Base-by-base conservation (phyloP, 1,284 basidiomycete species). In the Fomitopsis palustris region DNA sequence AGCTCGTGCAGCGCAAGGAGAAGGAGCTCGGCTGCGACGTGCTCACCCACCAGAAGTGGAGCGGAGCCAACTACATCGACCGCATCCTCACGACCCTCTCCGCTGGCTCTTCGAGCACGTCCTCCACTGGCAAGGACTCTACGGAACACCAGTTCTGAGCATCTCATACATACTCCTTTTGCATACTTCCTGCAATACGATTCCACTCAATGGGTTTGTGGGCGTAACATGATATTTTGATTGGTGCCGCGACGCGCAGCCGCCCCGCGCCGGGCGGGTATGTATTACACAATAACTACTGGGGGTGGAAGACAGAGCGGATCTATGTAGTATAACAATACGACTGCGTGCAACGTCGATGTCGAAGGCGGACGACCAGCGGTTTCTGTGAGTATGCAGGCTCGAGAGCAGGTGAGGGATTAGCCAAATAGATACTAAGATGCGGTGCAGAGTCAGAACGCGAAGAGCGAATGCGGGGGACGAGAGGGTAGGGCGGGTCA, bases 11-110 rank as follows among this genome's bases (percentile, higher is more conserved):
- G 73, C 80, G 87, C 62, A 93, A 90, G 74, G 95, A 98, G 75
- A 88, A 91, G 71, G 93, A 92, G 67, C 86, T 96, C 53, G 92
- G 93, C 33, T 94, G 92, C 66, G 95, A 98, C 72, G 94, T 98
- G 43, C 79, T 97, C 57, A 95, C 90, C 1, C 92, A 95, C 74
- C 92, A 95, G 75, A 93, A 93, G 78, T 95, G 93, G 88, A 93
- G 90, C 63, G 93, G 93, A 37, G 92, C 93, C 17, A 90, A 90
- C 68, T 95, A 95, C 71, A 84, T 93, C 60, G 93, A 95, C 75
- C 78, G 87, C 53, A 90, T 92, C 62, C 73, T 93, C 56, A 83
- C 84, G 49, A 88, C 85, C 17, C 79, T 95, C 49, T 90, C 92
- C 12, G 91, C 90, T 14, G 92, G 92, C 55, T 91, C 90, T 19